Evolutionary conservation across 768 basidiomycete species (phyloP).

Genomic region (Mycena capillaripes): DNA sequence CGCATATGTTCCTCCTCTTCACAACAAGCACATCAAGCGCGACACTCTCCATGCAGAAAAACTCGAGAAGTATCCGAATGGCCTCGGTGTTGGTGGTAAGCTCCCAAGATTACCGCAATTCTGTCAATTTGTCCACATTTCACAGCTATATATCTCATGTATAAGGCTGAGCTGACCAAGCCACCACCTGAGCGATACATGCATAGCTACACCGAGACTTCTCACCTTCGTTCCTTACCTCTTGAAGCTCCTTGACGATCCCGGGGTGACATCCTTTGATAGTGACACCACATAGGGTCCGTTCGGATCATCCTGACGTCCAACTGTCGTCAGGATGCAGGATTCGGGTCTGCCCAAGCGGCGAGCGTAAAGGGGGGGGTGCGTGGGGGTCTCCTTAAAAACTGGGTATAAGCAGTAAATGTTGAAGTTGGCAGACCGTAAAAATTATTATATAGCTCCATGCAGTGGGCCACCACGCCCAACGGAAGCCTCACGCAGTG

Average conservation of each 20-base stretch:
- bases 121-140: neutral
- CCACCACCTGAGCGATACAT: conserved; percentile 13
- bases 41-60: neutral
- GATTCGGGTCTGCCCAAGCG: no score
- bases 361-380: no score
- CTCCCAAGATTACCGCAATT: accelerated
- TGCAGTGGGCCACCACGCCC: no score
- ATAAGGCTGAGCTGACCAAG: neutral
- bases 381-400: no score
- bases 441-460: no score
- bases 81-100: neutral
- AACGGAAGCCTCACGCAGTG: no score
- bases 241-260: conserved; percentile 18
- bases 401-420: no score
- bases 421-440: no score
- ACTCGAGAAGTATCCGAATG: neutral
- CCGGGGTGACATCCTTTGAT: conserved; percentile 16
- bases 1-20: neutral
- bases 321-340: no score
- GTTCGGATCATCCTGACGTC: no score
- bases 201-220: conserved; percentile 6
- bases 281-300: conserved; percentile 25
- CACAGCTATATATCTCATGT: neutral
- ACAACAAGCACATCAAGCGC: neutral
- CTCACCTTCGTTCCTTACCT: conserved; percentile 11